Conservation (phyloP, 2,329 filamentous ascomycete genomes). For the Geosmithia flava region DNA sequence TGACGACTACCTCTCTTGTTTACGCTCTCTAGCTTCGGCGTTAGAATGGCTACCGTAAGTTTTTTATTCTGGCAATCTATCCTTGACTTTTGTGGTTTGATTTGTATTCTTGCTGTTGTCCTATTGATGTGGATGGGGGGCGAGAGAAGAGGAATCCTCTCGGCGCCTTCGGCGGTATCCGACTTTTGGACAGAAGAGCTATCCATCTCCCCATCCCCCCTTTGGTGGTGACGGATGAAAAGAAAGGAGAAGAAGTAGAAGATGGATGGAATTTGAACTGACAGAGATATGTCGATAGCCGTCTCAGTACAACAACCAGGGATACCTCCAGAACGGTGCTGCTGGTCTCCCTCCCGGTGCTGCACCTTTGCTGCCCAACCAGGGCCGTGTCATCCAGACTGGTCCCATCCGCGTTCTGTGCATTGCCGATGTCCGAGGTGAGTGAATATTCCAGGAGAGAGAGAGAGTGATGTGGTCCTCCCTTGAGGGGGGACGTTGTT, state of each 20-base stretch:
- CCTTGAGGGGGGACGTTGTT: not conserved
- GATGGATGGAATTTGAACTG: too few species aligned
- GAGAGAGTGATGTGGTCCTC: not conserved
- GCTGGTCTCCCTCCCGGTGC: constrained; percentile 42
- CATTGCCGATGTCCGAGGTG: constrained; percentile 63
- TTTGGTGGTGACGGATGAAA: not conserved
- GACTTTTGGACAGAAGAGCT: not conserved
- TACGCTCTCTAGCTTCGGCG: constrained; percentile 13
- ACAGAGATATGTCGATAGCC: constrained; percentile 8
- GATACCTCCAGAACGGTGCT: constrained; percentile 53
- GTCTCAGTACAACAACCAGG: constrained; percentile 34
- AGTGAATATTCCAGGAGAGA: constrained; percentile 6
- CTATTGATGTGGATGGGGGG: not conserved
- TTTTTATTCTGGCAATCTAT: constrained; percentile 5
- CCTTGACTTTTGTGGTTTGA: not conserved
- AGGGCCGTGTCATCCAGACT: constrained; percentile 53
- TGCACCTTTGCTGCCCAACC: constrained; percentile 53
- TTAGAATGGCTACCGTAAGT: constrained; percentile 32
- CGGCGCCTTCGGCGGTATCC: not conserved
- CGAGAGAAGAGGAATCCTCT: too few species aligned
- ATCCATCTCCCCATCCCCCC: not conserved
- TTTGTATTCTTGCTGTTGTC: not conserved
- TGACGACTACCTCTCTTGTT: constrained; percentile 1
- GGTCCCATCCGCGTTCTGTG: constrained; percentile 56
- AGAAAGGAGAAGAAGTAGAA: too few species aligned